Evolutionary conservation across 2,329 filamentous ascomycete genomes (phyloP), one percentile per base, ranked within the genome.

Genomic region (Colletotrichum lindemuthianum): DNA sequence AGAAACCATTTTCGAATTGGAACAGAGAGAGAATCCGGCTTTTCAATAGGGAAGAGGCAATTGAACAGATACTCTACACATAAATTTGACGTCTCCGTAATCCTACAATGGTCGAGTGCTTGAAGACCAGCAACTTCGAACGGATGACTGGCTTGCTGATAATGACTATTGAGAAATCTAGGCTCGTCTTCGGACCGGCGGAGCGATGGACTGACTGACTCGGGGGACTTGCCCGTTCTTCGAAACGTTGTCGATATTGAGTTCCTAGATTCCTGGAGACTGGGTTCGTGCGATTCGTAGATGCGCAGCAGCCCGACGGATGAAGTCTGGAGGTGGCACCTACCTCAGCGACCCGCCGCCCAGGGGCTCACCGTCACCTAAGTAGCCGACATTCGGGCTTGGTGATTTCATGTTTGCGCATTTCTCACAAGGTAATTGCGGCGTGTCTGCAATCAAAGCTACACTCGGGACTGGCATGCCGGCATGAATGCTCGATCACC

Each of bases 341-440:
- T 39, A 49, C 54, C 54, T 48, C 44, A 16, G 49, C 54, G 54
- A 49, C 44, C 54, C 44, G 45, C 43, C 54, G 24, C 24, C 24
- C 24, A 24, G 24, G 24, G 24, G 4, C 24, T 24, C 24, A 24
- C 40, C 40, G 11, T n/a, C 36, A 40, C 44, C 44, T 34, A 36
- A 41, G n/a, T 15, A 49, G 15, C 52, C 33, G 52, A 36, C 41
- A 55, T 24, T 24, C 24, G 4, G 24, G 24, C 24, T 24, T 24
- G 24, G 24, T 24, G 24, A 4, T 24, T 24, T 24, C 1, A 1
- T 24, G 24, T 24, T 24, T 24, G 24, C 24, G 24, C 15, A 43
- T 15, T 43, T 43, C 41, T 43, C 12, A 1, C 24, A 24, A 24
- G 24, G 24, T 24, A 4, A 24, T 24, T 24, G 24, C 24, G 5